A percentile compares a stretch with the other conserved stretches of the same genome.
phyloP scores from a whole-genome alignment of 768 basidiomycete genomes.

The Macrolepiota dolichaula region DNA sequence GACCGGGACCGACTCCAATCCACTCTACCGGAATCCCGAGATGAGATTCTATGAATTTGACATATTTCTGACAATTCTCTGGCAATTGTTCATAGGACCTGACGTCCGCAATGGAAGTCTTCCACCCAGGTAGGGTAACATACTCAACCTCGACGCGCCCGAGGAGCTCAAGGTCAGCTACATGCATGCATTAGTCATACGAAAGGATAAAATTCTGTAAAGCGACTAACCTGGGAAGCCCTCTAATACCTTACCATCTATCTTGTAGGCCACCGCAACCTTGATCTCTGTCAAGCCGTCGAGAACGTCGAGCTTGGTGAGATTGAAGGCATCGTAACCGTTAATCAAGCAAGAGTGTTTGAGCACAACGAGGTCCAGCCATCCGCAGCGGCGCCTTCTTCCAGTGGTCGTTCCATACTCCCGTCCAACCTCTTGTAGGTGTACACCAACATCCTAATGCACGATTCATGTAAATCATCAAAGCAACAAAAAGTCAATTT shows the following conservation, averaged over 20 bases:
- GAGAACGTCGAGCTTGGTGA: slow-evolving; percentile 95
- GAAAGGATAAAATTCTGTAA: neutral
- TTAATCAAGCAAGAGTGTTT: slow-evolving; percentile 92
- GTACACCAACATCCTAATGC: slow-evolving; percentile 69
- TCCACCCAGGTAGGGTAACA: slow-evolving; percentile 90
- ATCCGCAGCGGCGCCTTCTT: slow-evolving; percentile 88
- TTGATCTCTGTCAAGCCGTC: slow-evolving; percentile 85
- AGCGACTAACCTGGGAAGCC: slow-evolving; percentile 80
- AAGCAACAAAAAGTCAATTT: neutral
- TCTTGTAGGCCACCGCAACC: slow-evolving; percentile 75
- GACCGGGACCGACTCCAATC: slow-evolving; percentile 89
- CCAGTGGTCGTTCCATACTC: slow-evolving; percentile 96
- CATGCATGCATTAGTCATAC: neutral
- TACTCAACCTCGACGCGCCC: slow-evolving; percentile 82
- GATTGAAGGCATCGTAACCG: slow-evolving; percentile 89
- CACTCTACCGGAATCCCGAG: slow-evolving; percentile 76
- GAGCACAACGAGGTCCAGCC: slow-evolving; percentile 96
- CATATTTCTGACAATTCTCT: slow-evolving; percentile 78
- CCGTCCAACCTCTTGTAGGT: slow-evolving; percentile 89
- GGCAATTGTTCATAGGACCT: slow-evolving; percentile 75
- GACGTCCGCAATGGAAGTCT: slow-evolving; percentile 63
- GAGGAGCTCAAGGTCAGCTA: slow-evolving; percentile 84
- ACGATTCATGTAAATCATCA: neutral
- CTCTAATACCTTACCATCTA: slow-evolving; percentile 72
- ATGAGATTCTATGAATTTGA: slow-evolving; percentile 81